A percentile compares a stretch with the other conserved stretches of the same genome.
Conservation (phyloP, 1,284 basidiomycete genomes). For the Trametes hirsuta region DNA sequence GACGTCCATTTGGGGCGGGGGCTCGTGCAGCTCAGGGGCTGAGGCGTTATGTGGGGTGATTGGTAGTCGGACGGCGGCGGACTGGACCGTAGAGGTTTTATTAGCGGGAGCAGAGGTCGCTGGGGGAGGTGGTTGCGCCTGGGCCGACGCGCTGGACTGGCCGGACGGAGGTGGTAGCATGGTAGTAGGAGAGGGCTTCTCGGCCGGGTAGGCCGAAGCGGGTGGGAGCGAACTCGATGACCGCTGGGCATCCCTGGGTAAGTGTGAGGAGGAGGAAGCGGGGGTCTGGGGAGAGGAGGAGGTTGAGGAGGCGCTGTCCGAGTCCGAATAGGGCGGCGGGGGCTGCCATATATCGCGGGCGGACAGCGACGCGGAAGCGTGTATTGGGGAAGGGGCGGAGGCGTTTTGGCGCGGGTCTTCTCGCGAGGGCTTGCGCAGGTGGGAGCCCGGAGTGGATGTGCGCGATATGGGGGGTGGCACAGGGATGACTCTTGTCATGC, state of each 20-base stretch:
- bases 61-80: conserved; percentile 21
- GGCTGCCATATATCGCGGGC: conserved; percentile 21
- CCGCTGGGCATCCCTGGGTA: conserved; percentile 6
- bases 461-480: conserved; percentile 18
- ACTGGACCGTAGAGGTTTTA: conserved; percentile 11
- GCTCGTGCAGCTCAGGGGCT: conserved; percentile 29
- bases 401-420: conserved; percentile 9
- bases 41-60: conserved; percentile 27
- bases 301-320: conserved; percentile 23
- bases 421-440: conserved; percentile 8
- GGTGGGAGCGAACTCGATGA: conserved; percentile 1
- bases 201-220: background rate
- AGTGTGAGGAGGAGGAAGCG: conserved; percentile 17
- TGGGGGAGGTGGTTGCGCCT: background rate
- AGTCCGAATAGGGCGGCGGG: conserved; percentile 23
- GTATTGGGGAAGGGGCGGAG: conserved; percentile 1
- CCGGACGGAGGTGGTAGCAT: background rate
- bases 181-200: conserved; percentile 1
- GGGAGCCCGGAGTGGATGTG: conserved; percentile 7
- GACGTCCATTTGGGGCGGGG: conserved; percentile 23
- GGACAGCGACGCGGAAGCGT: conserved; percentile 14
- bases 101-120: background rate
- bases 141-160: background rate
- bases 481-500: conserved; percentile 18
- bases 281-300: conserved; percentile 26